Base-by-base conservation (phyloP, 495 filamentous ascomycete genomes). In the Collariella sp. region DNA sequence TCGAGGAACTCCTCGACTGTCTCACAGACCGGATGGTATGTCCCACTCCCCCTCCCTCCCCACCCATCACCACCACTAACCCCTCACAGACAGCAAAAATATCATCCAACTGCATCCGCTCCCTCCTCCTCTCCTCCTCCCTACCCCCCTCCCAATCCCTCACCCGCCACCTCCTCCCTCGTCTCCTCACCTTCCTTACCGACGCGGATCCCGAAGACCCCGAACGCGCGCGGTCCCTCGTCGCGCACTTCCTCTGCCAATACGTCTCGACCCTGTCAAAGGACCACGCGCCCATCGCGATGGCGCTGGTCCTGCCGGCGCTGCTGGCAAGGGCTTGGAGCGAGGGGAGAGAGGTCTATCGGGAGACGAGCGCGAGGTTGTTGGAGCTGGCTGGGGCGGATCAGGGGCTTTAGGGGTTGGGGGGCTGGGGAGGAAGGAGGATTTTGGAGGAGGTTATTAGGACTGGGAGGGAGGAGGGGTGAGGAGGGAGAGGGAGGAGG, bases 381-480 rank as follows among this genome's bases (percentile, higher is more conserved):
- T 71, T 97, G 2, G 90, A 96, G 65, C 70, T 99, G 1, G 93
- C 90, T 1, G 83, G 83, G 29, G 70, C 75, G 4, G 81, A 95
- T 56, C 86, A 88, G 61, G 57, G 77, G 77, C 3, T 99, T 99
- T 68, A 80, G 85, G 46, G 78, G 88, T 99, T 3, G 81, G 74
- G 0, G 74, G 72, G 6, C 83, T 97, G 83, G 82, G 71, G 22
- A 72, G 78, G 26, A 83, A 75, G 9, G 86, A 93, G 69, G 86
- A 82, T 90, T 43, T 76, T 96, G 73, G 91, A 97, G 71, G 84
- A 85, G 57, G 84, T 95, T 7, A 81, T 97, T 22, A 76, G 82
- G 38, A 79, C 78, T 42, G 84, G 77, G 49, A 64, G 72, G 50
- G 63, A 70, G 58, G 58, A 57, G 33, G 60, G 41, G 7, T 22